Conservation (phyloP, 1,284 basidiomycete genomes). For the Ustilago loliicola region DNA sequence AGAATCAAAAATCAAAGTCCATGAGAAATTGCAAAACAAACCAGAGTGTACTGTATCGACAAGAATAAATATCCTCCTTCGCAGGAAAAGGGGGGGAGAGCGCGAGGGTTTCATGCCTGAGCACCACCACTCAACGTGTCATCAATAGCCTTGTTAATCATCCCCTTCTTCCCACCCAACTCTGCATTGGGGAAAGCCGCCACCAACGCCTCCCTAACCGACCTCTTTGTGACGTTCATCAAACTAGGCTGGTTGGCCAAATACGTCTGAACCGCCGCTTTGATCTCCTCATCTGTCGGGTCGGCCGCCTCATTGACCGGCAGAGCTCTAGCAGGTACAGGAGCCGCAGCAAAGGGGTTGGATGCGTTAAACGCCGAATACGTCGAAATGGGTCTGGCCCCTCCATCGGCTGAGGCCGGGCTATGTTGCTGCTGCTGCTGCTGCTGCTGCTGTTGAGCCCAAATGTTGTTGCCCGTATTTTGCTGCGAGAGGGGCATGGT, state of each 20-base stretch:
- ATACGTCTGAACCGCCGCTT: conserved; percentile 57
- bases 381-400: conserved; percentile 36
- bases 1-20: conserved; percentile 14
- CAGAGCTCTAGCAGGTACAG: conserved; percentile 20
- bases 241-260: conserved; percentile 67
- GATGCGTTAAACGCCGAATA: conserved; percentile 40
- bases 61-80: conserved; percentile 7
- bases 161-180: conserved; percentile 54
- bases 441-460: conserved; percentile 31
- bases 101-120: conserved; percentile 40
- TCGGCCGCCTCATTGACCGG: conserved; percentile 48
- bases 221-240: conserved; percentile 68
- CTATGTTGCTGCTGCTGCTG: conserved; percentile 6
- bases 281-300: conserved; percentile 64
- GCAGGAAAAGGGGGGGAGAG: too few relatives aligned
- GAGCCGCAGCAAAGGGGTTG: conserved; percentile 55
- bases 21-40: conserved; percentile 17
- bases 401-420: background rate
- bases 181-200: conserved; percentile 68
- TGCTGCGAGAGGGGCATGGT: conserved; percentile 58
- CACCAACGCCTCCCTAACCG: conserved; percentile 64
- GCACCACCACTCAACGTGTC: conserved; percentile 63
- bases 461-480: conserved; percentile 51
- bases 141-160: conserved; percentile 68
- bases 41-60: conserved; percentile 2